Evolutionary conservation across 2,329 filamentous ascomycete genomes (phyloP).

Genomic region (Didymella pinodella): DNA sequence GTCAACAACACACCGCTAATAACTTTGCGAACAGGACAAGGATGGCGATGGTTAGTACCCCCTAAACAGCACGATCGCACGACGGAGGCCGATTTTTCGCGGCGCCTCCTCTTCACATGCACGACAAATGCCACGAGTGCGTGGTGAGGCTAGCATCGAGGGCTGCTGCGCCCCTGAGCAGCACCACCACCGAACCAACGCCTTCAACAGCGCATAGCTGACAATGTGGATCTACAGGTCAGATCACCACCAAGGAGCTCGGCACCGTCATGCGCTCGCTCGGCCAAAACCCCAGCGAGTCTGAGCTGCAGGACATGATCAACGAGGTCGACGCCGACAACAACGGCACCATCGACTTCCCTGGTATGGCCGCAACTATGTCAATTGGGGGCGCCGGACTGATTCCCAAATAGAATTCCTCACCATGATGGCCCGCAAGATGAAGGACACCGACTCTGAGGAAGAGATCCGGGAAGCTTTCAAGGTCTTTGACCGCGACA

Average conservation of each 20-base stretch:
- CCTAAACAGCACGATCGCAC: slow-evolving; percentile 6
- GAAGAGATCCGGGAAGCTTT: slow-evolving; percentile 72
- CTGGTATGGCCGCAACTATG: slow-evolving; percentile 53
- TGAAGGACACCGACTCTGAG: slow-evolving; percentile 68
- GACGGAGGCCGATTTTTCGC: not conserved
- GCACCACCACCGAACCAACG: slow-evolving; percentile 18
- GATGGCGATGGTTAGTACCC: slow-evolving; percentile 62
- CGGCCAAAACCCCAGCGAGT: slow-evolving; percentile 68
- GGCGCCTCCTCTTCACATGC: slow-evolving; percentile 9
- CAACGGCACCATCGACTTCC: slow-evolving; percentile 71
- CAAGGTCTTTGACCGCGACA: slow-evolving; percentile 72
- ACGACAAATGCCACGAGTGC: slow-evolving; percentile 12
- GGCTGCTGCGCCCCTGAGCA: not conserved
- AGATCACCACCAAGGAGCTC: slow-evolving; percentile 70
- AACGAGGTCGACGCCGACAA: slow-evolving; percentile 72
- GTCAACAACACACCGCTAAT: slow-evolving; percentile 36
- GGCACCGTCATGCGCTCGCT: slow-evolving; percentile 70
- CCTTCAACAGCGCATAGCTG: slow-evolving; percentile 28
- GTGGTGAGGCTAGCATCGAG: slow-evolving; percentile 7
- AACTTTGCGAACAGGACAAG: slow-evolving; percentile 58
- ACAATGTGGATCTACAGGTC: slow-evolving; percentile 54
- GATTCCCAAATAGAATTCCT: slow-evolving; percentile 63
- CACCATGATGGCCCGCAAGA: slow-evolving; percentile 70
- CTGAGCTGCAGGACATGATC: slow-evolving; percentile 71
- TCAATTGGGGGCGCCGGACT: slow-evolving; percentile 6